These are phyloP conservation scores for Gnaphalium uliginosum DNA, from an alignment of 129 eudicot genomes.

Conservation along the genomic window DNA sequence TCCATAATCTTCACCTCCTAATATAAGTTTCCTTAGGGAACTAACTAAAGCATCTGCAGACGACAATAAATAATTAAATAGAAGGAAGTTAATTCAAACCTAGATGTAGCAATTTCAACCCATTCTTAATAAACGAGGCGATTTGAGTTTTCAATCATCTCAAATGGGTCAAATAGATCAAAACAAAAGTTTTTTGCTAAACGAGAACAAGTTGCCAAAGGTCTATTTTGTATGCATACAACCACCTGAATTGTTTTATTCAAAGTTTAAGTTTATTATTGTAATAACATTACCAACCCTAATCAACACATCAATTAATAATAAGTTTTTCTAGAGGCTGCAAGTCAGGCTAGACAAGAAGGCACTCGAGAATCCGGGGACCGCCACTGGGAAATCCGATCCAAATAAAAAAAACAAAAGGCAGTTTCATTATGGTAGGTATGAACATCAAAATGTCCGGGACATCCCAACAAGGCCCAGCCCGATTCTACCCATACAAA, in stretches of 20 bases:
- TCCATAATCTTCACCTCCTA: slow-evolving; percentile 66
- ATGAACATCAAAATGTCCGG: not conserved
- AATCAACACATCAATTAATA: not conserved
- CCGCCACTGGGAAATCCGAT: too few species aligned
- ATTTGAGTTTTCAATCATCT: not conserved
- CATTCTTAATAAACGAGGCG: not conserved
- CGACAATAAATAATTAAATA: not conserved
- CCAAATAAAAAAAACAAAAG: too few species aligned
- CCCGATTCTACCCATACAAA: not conserved
- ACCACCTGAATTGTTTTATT: not conserved
- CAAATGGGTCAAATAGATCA: not conserved
- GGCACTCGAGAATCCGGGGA: too few species aligned
- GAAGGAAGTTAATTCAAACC: not conserved
- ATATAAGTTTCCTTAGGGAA: slow-evolving; percentile 66
- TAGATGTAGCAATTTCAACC: not conserved
- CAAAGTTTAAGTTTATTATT: not conserved
- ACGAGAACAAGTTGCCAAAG: not conserved
- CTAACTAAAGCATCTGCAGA: slow-evolving; percentile 70
- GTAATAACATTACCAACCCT: not conserved
- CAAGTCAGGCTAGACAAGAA: too few species aligned
- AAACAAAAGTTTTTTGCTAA: not conserved
- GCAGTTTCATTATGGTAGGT: too few species aligned
- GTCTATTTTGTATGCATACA: not conserved
- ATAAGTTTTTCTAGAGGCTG: not conserved
- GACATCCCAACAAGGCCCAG: not conserved